Conservation (phyloP, 371 early-diverging fungal genomes). For the Mortierella sp. region DNA sequence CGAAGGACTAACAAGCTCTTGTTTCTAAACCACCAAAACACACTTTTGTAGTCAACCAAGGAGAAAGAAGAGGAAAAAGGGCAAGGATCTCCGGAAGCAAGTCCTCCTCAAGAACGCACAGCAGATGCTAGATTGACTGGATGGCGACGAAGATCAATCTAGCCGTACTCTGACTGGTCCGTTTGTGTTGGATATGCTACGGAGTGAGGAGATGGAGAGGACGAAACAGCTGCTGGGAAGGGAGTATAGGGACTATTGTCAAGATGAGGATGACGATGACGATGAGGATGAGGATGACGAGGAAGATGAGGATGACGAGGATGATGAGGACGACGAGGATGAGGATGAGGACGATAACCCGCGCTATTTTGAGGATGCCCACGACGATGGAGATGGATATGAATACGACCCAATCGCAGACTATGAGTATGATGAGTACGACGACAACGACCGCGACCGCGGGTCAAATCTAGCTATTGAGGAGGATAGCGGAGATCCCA, state of each 20-base stretch:
- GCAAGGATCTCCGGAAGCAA: conserved; percentile 51
- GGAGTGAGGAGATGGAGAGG: conserved; percentile 22
- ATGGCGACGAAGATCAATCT: conserved; percentile 15
- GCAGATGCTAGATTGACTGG: conserved; percentile 43
- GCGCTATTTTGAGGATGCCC: not conserved
- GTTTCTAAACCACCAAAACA: not conserved
- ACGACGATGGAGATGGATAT: not conserved
- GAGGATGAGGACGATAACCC: not conserved
- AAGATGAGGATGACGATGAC: conserved; percentile 1
- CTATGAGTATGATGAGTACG: not conserved
- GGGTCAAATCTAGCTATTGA: not conserved
- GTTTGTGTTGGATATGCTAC: conserved; percentile 10
- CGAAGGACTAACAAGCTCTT: not conserved
- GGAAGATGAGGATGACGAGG: conserved; percentile 12
- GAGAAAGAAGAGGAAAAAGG: conserved; percentile 50
- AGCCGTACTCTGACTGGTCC: conserved; percentile 2
- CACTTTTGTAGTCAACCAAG: conserved; percentile 20
- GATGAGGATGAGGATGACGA: conserved; percentile 9
- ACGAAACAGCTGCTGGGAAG: not conserved
- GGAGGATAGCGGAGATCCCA: not conserved
- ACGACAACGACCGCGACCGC: not conserved
- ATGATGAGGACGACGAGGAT: not conserved
- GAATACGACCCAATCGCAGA: not conserved
- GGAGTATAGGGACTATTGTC: not conserved
- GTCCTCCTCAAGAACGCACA: conserved; percentile 56